A percentile compares a stretch with the other conserved stretches of the same genome.
phyloP scores from a whole-genome alignment of 2,329 filamentous ascomycete species.

The Fusarium agapanthi region DNA sequence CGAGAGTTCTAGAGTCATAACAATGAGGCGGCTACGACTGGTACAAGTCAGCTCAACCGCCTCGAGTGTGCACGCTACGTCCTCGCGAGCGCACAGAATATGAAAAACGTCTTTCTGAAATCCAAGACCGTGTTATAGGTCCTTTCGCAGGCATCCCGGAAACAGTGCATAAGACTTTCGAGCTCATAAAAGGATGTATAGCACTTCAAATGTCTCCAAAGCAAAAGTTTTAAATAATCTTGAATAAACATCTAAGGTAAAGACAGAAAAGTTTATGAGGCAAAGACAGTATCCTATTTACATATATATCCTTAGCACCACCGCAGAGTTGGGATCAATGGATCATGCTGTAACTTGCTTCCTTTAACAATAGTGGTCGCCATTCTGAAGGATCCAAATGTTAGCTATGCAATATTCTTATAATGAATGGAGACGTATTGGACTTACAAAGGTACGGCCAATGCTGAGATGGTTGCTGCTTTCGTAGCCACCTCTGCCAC shows the following conservation, averaged over 20 bases:
- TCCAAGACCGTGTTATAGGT: rapidly evolving
- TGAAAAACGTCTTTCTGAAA: too few species aligned
- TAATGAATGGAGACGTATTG: rapidly evolving
- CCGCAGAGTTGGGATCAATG: rapidly evolving
- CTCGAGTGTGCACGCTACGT: too few species aligned
- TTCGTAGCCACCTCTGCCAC: background rate
- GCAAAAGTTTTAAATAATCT: rapidly evolving
- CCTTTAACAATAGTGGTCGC: background rate
- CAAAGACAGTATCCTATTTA: background rate
- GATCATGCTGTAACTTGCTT: background rate
- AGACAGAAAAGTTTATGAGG: background rate
- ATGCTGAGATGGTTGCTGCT: background rate
- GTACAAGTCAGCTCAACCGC: too few species aligned
- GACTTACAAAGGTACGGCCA: background rate
- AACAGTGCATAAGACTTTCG: rapidly evolving
- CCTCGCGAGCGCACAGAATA: rapidly evolving
- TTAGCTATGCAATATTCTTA: background rate
- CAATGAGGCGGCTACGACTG: rapidly evolving
- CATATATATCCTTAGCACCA: rapidly evolving
- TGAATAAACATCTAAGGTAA: rapidly evolving
- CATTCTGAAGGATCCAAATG: background rate
- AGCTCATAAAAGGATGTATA: rapidly evolving
- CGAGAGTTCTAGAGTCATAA: rapidly evolving
- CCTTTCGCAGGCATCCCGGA: rapidly evolving
- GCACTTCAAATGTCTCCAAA: rapidly evolving